These are phyloP conservation scores for Funneliformis mosseae DNA, from an alignment of 192 early-diverging fungal species.

Conservation along the genomic window DNA sequence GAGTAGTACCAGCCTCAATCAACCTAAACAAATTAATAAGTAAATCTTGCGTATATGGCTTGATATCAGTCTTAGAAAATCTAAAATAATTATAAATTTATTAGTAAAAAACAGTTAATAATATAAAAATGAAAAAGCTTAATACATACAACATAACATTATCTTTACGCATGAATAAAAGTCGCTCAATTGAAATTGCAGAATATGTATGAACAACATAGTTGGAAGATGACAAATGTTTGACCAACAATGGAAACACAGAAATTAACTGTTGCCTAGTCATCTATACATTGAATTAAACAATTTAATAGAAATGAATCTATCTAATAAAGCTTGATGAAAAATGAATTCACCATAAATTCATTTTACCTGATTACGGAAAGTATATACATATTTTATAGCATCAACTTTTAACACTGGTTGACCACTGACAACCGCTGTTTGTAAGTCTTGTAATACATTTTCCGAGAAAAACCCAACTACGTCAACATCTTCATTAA, in stretches of 20 bases:
- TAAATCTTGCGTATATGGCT: slow-evolving; percentile 65
- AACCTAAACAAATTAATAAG: slow-evolving; percentile 75
- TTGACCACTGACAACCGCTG: slow-evolving; percentile 61
- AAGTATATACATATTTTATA: slow-evolving; percentile 91
- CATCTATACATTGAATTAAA: slow-evolving; percentile 50
- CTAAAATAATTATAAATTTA: slow-evolving; percentile 35
- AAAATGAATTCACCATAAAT: background rate
- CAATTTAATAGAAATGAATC: background rate
- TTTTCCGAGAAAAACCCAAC: slow-evolving; percentile 81
- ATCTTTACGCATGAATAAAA: slow-evolving; percentile 72
- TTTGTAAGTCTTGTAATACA: slow-evolving; percentile 82
- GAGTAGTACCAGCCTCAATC: slow-evolving; percentile 75
- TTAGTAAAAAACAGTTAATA: background rate
- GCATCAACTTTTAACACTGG: slow-evolving; percentile 92
- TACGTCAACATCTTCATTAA: slow-evolving; percentile 83
- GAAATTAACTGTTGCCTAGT: slow-evolving; percentile 74
- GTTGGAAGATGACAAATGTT: slow-evolving; percentile 79
- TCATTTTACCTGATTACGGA: slow-evolving; percentile 77
- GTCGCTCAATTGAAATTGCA: slow-evolving; percentile 87
- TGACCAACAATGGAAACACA: slow-evolving; percentile 76
- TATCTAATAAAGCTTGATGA: background rate
- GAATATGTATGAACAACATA: slow-evolving; percentile 92
- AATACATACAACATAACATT: slow-evolving; percentile 55
- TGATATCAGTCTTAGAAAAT: slow-evolving; percentile 72
- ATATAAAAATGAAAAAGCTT: background rate